These are phyloP conservation scores for Pelagomonas calceolata DNA, from an alignment of 108 stramenopile genomes.

Conservation along the genomic window DNA sequence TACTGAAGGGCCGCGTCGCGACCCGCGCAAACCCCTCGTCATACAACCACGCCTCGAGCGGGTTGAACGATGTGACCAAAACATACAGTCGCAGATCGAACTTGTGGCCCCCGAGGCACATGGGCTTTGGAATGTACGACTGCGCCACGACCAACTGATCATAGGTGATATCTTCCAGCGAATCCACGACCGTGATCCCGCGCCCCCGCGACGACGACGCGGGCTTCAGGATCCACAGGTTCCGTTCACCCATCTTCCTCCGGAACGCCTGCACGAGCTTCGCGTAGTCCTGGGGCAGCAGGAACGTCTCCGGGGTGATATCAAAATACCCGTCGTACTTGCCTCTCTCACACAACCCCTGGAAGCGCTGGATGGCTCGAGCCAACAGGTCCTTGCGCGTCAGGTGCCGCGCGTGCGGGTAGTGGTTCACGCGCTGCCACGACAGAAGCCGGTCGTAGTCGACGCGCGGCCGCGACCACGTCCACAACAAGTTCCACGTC, in stretches of 20 bases:
- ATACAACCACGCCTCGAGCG: slow-evolving; percentile 67
- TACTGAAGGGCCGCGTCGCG: slow-evolving; percentile 30
- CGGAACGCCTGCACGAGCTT: slow-evolving; percentile 31
- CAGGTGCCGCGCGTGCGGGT: slow-evolving; percentile 28
- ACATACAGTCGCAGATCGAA: slow-evolving; percentile 68
- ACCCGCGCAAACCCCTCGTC: slow-evolving; percentile 60
- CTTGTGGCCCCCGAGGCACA: slow-evolving; percentile 47
- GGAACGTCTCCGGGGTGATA: slow-evolving; percentile 65
- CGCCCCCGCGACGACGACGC: slow-evolving; percentile 60
- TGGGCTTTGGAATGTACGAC: slow-evolving; percentile 31
- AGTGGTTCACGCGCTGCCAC: slow-evolving; percentile 54
- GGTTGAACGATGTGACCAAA: slow-evolving; percentile 65
- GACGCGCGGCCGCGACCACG: slow-evolving; percentile 51
- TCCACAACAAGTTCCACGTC: slow-evolving; percentile 51
- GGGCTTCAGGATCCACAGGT: slow-evolving; percentile 72
- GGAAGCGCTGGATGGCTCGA: not conserved
- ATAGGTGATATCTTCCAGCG: slow-evolving; percentile 52
- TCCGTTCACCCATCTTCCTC: not conserved
- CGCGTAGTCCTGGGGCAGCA: slow-evolving; percentile 57
- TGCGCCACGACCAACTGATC: slow-evolving; percentile 52
- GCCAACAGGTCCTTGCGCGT: slow-evolving; percentile 38
- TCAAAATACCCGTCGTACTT: not conserved
- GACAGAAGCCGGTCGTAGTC: slow-evolving; percentile 31
- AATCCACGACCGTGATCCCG: slow-evolving; percentile 57
- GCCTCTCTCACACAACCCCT: not conserved